Evolutionary conservation across 75 land plant genomes (phyloP), one percentile per base, ranked within the genome.

Genomic region (Selaginella moellendorffii): DNA sequence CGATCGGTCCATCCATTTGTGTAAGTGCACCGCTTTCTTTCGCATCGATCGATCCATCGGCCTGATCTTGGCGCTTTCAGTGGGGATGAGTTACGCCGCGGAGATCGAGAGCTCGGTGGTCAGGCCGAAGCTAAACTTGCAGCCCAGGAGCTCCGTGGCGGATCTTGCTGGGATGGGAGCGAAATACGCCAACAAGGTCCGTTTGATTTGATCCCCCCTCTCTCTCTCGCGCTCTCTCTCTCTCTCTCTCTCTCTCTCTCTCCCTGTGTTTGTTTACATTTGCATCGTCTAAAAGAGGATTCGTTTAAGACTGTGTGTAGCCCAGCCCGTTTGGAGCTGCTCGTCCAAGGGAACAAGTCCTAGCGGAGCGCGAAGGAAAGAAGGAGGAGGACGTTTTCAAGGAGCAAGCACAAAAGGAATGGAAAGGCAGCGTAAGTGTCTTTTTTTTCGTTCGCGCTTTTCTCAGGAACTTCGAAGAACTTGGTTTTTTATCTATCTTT

Each of bases 341-440:
- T 20, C 76, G 78, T 25, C 78, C 76, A 0, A 75, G 77, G 31
- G 78, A 76, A 52, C 78, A 76, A 67, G 78, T 76, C 2, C 72
- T 72, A 42, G 76, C 78, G 2, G 78, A 76, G 65, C 59, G 78
- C 24, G 76, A 73, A 30, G 78, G 78, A 1, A 76, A 76, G 61
- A 67, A 73, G 24, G 78, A 76, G 24, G 62, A 53, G 2, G 76
- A 76, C 42, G 78, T 76, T 30, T 29, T 76, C n/a, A 66, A 54
- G 61, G 78, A 76, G 61, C 78, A 76, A 67, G 78, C 76, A 19
- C 54, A 66, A 1, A 76, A 72, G 29, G 78, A 76, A 67, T 76
- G 78, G 78, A 72, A 72, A 51, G 23, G 68, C 1, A 69, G 54
- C 28, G 78, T 75, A 46, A 64, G 53, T 54, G n/a, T n/a, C n/a